Conservation (phyloP, 2,329 filamentous ascomycete genomes). For the Podosphaera xanthii region DNA sequence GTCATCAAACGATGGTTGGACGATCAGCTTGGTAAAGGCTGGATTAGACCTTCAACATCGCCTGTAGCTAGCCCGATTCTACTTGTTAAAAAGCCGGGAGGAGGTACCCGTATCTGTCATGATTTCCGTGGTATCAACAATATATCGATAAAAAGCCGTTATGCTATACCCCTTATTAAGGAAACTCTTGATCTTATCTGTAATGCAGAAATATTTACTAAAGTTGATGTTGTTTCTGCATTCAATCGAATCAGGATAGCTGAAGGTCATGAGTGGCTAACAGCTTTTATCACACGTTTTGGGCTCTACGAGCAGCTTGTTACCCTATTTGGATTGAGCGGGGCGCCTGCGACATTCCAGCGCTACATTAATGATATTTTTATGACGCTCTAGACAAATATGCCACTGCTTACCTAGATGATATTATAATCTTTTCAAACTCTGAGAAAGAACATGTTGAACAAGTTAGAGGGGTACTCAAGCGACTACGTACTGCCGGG, state of each 20-base stretch:
- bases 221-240: neutral
- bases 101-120: neutral
- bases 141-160: neutral
- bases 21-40: neutral
- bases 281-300: neutral
- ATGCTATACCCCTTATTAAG: neutral
- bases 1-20: neutral
- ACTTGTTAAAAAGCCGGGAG: neutral
- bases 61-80: neutral
- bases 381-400: no score
- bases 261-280: neutral
- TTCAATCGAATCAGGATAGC: neutral
- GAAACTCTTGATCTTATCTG: neutral
- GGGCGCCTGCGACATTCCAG: conserved; percentile 1
- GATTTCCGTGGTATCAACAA: neutral
- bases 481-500: no score
- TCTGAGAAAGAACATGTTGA: no score
- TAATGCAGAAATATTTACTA: neutral
- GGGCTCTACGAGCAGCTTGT: neutral
- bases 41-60: neutral
- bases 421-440: no score
- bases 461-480: no score
- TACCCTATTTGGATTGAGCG: conserved; percentile 1
- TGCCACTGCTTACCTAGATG: no score
- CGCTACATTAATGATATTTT: conserved; percentile 2